These are phyloP conservation scores for Penicillium desertorum DNA, from an alignment of 495 filamentous ascomycete species.

Conservation along the genomic window DNA sequence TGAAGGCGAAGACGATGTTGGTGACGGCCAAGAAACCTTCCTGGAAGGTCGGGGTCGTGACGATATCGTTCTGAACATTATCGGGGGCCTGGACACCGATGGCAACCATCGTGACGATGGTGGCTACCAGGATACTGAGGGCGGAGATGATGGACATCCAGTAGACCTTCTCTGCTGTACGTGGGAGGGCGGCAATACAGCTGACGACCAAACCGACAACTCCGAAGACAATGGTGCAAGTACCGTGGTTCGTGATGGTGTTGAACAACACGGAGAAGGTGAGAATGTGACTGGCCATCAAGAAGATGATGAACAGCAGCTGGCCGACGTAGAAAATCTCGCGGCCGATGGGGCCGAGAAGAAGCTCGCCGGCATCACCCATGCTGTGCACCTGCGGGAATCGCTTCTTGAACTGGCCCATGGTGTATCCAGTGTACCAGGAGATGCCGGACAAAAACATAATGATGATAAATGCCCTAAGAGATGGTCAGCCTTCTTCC, in stretches of 20 bases:
- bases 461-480: conserved; percentile 13
- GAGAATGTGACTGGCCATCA: conserved; percentile 69
- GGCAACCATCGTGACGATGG: conserved; percentile 65
- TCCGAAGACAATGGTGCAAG: conserved; percentile 64
- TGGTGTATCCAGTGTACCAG: conserved; percentile 63
- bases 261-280: conserved; percentile 67
- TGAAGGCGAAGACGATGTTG: conserved; percentile 73
- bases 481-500: conserved; percentile 1
- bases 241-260: conserved; percentile 55
- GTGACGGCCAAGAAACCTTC: conserved; percentile 59
- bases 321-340: conserved; percentile 59
- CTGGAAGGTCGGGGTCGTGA: conserved; percentile 18
- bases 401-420: conserved; percentile 66
- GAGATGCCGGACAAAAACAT: conserved; percentile 57
- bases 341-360: conserved; percentile 57
- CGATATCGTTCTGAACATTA: conserved; percentile 22
- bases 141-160: conserved; percentile 48
- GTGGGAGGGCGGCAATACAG: conserved; percentile 58
- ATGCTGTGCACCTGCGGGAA: conserved; percentile 64
- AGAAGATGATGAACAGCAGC: conserved; percentile 62
- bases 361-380: conserved; percentile 60
- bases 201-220: conserved; percentile 58
- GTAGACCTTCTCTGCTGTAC: conserved; percentile 50
- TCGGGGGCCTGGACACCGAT: conserved; percentile 48
- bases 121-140: conserved; percentile 61